A percentile compares a stretch with the other conserved stretches of the same genome.
These are phyloP conservation scores for Colletotrichum tabaci DNA, from an alignment of 2,329 filamentous ascomycete species.

Conservation along the genomic window DNA sequence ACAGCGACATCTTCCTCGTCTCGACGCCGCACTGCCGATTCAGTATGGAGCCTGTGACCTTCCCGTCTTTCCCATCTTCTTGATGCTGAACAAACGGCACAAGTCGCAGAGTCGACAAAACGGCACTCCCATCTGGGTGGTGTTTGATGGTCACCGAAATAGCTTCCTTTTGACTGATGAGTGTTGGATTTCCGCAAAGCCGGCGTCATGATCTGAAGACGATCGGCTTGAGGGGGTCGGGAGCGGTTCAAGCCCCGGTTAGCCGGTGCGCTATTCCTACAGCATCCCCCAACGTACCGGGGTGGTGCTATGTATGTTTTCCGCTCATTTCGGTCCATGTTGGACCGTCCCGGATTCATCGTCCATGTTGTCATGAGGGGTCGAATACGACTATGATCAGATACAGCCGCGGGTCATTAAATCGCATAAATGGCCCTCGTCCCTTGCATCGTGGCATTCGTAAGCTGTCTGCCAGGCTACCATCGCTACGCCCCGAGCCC, in stretches of 20 bases:
- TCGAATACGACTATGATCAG: neutral
- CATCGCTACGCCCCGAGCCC: neutral
- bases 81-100: neutral
- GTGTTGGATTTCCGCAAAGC: neutral
- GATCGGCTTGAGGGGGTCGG: neutral
- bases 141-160: neutral
- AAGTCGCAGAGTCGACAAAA: neutral
- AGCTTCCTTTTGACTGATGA: neutral
- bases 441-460: neutral
- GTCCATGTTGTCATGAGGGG: slow-evolving; percentile 27
- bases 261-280: slow-evolving; percentile 16
- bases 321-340: slow-evolving; percentile 38
- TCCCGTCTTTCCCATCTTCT: neutral
- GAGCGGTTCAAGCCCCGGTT: slow-evolving; percentile 23
- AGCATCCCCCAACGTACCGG: neutral
- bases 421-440: slow-evolving; percentile 11
- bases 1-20: neutral
- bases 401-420: neutral
- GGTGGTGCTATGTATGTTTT: neutral
- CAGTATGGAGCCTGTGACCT: no score
- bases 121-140: neutral
- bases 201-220: neutral
- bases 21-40: neutral
- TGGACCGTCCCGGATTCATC: slow-evolving; percentile 9
- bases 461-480: neutral